These are phyloP conservation scores for Candida patagonica DNA, from an alignment of 805 yeast genomes.

Conservation along the genomic window DNA sequence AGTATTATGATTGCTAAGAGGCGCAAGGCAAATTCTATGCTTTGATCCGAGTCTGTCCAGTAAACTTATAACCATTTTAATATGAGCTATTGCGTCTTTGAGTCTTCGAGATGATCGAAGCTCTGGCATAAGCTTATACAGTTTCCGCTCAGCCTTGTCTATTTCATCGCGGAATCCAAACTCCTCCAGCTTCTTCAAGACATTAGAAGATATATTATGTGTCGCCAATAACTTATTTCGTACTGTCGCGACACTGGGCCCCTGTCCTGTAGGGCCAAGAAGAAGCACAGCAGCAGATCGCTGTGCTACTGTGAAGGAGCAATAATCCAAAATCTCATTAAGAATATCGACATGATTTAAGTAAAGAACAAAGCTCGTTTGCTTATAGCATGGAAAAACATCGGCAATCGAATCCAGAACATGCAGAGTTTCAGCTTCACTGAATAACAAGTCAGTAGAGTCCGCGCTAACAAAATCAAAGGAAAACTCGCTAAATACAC, in stretches of 20 bases:
- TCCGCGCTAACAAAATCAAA: conserved; percentile 69
- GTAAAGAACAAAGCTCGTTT: conserved; percentile 46
- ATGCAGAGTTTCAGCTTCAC: conserved; percentile 85
- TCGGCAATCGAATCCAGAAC: conserved; percentile 66
- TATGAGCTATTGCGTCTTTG: conserved; percentile 52
- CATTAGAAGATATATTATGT: conserved; percentile 69
- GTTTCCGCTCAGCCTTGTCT: conserved; percentile 49
- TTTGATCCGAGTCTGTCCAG: conserved; percentile 52
- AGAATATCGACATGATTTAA: conserved; percentile 77
- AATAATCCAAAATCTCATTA: conserved; percentile 68
- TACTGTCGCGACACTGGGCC: conserved; percentile 53
- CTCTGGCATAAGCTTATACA: conserved; percentile 65
- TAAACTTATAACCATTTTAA: conserved; percentile 48
- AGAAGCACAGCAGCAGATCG: conserved; percentile 56
- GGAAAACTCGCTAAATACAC: conserved; percentile 72
- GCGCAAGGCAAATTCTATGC: conserved; percentile 55
- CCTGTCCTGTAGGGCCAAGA: conserved; percentile 69
- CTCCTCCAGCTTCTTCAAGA: conserved; percentile 67
- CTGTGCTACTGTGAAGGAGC: conserved; percentile 71
- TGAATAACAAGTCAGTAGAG: conserved; percentile 38
- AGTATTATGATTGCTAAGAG: conserved; percentile 75
- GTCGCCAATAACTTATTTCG: conserved; percentile 48
- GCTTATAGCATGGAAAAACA: conserved; percentile 57
- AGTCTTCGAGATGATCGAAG: conserved; percentile 53
- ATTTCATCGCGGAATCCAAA: conserved; percentile 72